These are phyloP conservation scores for Tylopilus sp. DNA, from an alignment of 1,284 basidiomycete species.

Conservation along the genomic window DNA sequence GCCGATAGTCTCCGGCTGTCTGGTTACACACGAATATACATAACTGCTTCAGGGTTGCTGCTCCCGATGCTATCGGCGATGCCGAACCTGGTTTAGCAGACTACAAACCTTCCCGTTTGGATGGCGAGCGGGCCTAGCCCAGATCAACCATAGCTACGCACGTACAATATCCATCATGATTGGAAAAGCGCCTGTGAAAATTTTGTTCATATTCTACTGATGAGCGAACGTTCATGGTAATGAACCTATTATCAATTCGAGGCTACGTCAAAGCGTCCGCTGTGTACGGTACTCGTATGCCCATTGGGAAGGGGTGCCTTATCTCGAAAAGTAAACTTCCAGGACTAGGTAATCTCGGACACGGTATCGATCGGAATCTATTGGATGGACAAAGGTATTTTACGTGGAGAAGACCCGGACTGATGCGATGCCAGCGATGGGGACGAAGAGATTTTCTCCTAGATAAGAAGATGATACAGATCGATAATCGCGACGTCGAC, in stretches of 20 bases:
- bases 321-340: slow-evolving; percentile 12
- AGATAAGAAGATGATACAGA: slow-evolving; percentile 13
- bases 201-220: not conserved
- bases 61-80: slow-evolving; percentile 22
- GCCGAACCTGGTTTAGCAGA: slow-evolving; percentile 11
- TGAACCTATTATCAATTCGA: slow-evolving; percentile 5
- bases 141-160: not conserved
- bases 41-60: slow-evolving; percentile 11
- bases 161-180: slow-evolving; percentile 1
- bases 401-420: slow-evolving; percentile 24
- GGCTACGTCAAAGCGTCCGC: slow-evolving; percentile 16
- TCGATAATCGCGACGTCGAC: slow-evolving; percentile 21
- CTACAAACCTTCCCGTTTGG: not conserved
- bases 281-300: slow-evolving; percentile 15
- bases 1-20: not conserved
- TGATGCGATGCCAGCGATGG: slow-evolving; percentile 11
- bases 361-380: slow-evolving; percentile 16
- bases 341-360: slow-evolving; percentile 9
- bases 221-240: slow-evolving; percentile 8
- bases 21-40: slow-evolving; percentile 2
- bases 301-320: slow-evolving; percentile 16
- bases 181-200: slow-evolving; percentile 1
- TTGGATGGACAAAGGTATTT: slow-evolving; percentile 4
- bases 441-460: slow-evolving; percentile 17
- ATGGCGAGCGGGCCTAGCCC: not conserved